These are phyloP conservation scores for Lachancea sp. DNA, from an alignment of 805 yeast species.

Conservation along the genomic window DNA sequence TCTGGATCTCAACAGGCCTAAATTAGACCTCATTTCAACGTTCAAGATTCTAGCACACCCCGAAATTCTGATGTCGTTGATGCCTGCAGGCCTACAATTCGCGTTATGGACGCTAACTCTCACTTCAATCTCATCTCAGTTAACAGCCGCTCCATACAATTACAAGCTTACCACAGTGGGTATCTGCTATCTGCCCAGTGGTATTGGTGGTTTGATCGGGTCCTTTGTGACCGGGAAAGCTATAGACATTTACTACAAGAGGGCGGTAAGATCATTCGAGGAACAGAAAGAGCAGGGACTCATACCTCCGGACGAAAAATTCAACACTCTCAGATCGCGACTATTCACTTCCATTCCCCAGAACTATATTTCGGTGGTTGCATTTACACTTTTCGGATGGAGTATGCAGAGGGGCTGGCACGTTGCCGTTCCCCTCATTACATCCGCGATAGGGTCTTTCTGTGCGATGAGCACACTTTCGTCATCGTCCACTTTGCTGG, in stretches of 20 bases:
- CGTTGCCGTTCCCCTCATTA: slow-evolving; percentile 50
- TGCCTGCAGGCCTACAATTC: slow-evolving; percentile 58
- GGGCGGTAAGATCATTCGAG: slow-evolving; percentile 22
- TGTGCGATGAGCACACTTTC: slow-evolving; percentile 52
- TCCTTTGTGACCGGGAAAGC: slow-evolving; percentile 52
- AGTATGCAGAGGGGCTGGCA: slow-evolving; percentile 45
- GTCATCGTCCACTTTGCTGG: slow-evolving; percentile 55
- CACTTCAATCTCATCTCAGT: slow-evolving; percentile 53
- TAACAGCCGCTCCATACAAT: slow-evolving; percentile 42
- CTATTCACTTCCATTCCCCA: slow-evolving; percentile 43
- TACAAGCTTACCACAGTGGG: slow-evolving; percentile 56
- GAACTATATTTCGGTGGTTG: slow-evolving; percentile 34
- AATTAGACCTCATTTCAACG: slow-evolving; percentile 33
- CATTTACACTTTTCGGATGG: slow-evolving; percentile 65
- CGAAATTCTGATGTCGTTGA: slow-evolving; percentile 44
- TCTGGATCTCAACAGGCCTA: slow-evolving; percentile 19
- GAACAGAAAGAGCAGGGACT: slow-evolving; percentile 20
- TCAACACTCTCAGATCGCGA: slow-evolving; percentile 51
- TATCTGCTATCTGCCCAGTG: slow-evolving; percentile 66
- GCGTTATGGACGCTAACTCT: slow-evolving; percentile 65
- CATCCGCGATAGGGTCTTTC: slow-evolving; percentile 51
- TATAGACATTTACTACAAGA: slow-evolving; percentile 45
- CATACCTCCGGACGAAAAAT: slow-evolving; percentile 29
- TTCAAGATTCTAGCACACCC: slow-evolving; percentile 39
- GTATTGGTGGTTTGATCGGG: slow-evolving; percentile 60